Evolutionary conservation across 2,329 filamentous ascomycete genomes (phyloP).

Genomic region (Trichophyton benhamiae): DNA sequence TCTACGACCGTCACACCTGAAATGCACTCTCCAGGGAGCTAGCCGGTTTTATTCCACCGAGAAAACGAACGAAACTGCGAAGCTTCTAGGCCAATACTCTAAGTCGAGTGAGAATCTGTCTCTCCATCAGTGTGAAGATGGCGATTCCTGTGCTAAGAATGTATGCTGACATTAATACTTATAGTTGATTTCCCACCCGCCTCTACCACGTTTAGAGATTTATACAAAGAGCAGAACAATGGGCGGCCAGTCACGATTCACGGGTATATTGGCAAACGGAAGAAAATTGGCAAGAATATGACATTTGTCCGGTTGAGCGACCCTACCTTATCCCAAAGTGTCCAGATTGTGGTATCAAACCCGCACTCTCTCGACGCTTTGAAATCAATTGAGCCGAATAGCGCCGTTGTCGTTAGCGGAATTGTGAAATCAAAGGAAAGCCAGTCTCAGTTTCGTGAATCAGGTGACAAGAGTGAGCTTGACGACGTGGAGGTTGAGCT

Average conservation of each 20-base stretch:
- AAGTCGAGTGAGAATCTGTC: conserved; percentile 26
- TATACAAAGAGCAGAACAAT: conserved; percentile 21
- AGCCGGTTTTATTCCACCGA: conserved; percentile 6
- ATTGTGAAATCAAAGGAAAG: conserved; percentile 31
- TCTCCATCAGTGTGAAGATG: not conserved
- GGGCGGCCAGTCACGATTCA: conserved; percentile 42
- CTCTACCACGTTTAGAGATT: conserved; percentile 29
- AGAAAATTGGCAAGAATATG: conserved; percentile 55
- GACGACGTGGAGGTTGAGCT: conserved; percentile 48
- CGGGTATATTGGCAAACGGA: conserved; percentile 60
- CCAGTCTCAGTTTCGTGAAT: not conserved
- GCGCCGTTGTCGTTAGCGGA: conserved; percentile 44
- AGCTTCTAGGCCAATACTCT: not conserved
- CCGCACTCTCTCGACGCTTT: conserved; percentile 30
- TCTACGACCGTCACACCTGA: not conserved
- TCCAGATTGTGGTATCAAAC: conserved; percentile 38
- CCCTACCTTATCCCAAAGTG: conserved; percentile 31
- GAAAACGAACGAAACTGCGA: conserved; percentile 6
- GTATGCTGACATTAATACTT: conserved; percentile 1
- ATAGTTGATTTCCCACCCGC: conserved; percentile 38
- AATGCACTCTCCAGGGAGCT: conserved; percentile 5
- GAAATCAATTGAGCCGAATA: conserved; percentile 37
- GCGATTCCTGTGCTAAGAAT: not conserved
- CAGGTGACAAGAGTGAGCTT: conserved; percentile 13
- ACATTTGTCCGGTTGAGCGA: conserved; percentile 53